Base-by-base conservation (phyloP, 192 early-diverging fungal species). In the Coemansia biformis region DNA sequence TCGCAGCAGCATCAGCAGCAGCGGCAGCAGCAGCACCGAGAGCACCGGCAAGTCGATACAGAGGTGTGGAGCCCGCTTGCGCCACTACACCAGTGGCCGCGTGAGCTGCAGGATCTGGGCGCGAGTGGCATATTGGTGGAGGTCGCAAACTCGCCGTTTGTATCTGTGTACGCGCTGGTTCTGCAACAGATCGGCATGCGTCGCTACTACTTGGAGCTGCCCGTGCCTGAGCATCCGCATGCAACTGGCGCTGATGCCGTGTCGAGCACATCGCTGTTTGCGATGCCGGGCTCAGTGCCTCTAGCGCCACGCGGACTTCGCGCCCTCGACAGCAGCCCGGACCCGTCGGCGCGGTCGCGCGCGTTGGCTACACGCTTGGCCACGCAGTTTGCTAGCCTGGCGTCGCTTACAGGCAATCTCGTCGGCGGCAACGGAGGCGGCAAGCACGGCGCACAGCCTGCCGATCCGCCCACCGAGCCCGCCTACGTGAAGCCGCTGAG, bases 111-210 rank as follows among this genome's bases (percentile, higher is more conserved):
- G 2, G 32, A 34, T 33, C 38, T 57, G 18, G 26, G 46, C 43
- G n/a, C 29, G 10, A 24, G 2, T 12, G 21, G 40, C 21, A 21
- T n/a, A 32, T 31, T 35, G 21, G 19, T 33, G 8, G 53, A 65
- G 43, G 76, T 73, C 17, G 48, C 65, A n/a, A 73, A 73, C 58
- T 73, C 63, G 38, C 76, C 76, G 0, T 57, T 68, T 14, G 65
- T 66, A 1, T 78, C 76, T 0, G 62, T 78, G 5, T 78, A 78
- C 36, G 56, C 61, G 1, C 44, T 78, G 24, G 63, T 78, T 12
- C n/a, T 66, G 44, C 63, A 66, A 50, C 71, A 74, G 38, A 74
- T 74, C 26, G 34, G 53, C 33, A 48, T 62, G 58, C 63, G 63
- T 18, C 43, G 63, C n/a, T 66, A 66, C 26, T 71, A 59, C 34